phyloP scores from a whole-genome alignment of 1,139 yeast genomes.

The Sugiyamaella pinicola region DNA sequence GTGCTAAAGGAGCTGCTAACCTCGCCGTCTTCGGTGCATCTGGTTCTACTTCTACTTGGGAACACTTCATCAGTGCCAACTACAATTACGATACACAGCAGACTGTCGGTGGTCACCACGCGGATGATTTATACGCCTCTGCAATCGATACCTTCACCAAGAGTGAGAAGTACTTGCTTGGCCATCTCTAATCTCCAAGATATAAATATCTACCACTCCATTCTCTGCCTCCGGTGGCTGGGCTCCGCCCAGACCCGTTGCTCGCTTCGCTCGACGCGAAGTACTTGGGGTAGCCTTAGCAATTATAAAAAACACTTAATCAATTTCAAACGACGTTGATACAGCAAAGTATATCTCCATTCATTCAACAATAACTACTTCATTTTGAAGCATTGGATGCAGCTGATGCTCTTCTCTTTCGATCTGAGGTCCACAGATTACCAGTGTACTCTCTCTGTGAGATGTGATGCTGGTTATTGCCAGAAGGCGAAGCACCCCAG shows the following conservation, averaged over 20 bases:
- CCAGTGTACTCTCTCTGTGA: constrained; percentile 24
- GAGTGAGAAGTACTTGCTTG: constrained; percentile 21
- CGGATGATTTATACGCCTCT: constrained; percentile 15
- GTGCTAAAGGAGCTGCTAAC: constrained; percentile 94
- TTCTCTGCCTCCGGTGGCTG: constrained; percentile 12
- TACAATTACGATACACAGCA: constrained; percentile 1
- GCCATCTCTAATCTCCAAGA: neutral
- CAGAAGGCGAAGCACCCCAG: constrained; percentile 11
- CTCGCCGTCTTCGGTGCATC: constrained; percentile 69
- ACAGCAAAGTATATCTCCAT: neutral
- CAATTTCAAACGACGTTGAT: too few relatives aligned
- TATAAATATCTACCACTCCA: neutral
- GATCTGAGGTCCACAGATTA: constrained; percentile 21
- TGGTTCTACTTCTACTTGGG: constrained; percentile 27
- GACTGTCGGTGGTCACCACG: constrained; percentile 10
- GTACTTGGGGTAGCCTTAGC: too few relatives aligned
- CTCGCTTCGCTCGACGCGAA: constrained; percentile 16
- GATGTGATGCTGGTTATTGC: constrained; percentile 17
- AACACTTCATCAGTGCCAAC: constrained; percentile 25
- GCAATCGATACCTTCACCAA: constrained; percentile 22
- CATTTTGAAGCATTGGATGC: constrained; percentile 19
- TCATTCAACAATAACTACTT: neutral
- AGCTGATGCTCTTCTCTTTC: constrained; percentile 20
- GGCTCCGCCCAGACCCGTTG: constrained; percentile 16
- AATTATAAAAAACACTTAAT: too few relatives aligned